These are phyloP conservation scores for Fraxinus baroniana DNA, from an alignment of 305 asterid species.

Conservation along the genomic window DNA sequence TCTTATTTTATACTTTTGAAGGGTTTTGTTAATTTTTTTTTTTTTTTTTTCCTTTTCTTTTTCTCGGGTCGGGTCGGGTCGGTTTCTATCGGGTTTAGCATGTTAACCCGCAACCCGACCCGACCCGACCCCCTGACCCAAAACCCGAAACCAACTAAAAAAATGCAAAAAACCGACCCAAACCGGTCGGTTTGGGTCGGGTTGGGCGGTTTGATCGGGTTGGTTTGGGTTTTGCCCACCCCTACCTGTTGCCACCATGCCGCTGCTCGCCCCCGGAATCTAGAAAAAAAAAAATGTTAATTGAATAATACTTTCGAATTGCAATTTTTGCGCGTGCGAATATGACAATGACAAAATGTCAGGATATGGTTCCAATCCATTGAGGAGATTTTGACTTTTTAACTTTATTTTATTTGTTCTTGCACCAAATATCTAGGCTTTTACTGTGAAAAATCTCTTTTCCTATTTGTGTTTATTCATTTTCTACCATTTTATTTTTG, in stretches of 20 bases:
- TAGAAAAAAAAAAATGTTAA: background rate
- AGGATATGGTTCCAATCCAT: slow-evolving; percentile 10
- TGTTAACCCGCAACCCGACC: no score
- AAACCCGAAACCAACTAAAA: no score
- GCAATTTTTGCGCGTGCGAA: slow-evolving; percentile 21
- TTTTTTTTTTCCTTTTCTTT: no score
- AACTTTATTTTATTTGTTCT: background rate
- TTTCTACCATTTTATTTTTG: background rate
- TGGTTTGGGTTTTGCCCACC: no score
- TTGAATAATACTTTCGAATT: background rate
- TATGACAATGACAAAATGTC: slow-evolving; percentile 23
- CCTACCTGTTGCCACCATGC: no score
- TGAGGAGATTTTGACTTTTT: background rate
- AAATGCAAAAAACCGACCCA: no score
- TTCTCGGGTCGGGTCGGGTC: no score
- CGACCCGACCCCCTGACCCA: no score
- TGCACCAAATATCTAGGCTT: slow-evolving; percentile 20
- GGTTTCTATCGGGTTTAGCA: no score
- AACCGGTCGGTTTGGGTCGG: no score
- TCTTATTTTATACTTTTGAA: background rate
- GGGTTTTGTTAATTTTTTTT: background rate
- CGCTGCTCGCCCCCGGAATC: no score
- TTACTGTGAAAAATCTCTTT: slow-evolving; percentile 13
- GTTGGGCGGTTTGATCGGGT: no score
- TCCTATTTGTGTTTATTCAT: background rate